These are phyloP conservation scores for Leccinum ochraceum DNA, from an alignment of 768 basidiomycete species.

Conservation along the genomic window DNA sequence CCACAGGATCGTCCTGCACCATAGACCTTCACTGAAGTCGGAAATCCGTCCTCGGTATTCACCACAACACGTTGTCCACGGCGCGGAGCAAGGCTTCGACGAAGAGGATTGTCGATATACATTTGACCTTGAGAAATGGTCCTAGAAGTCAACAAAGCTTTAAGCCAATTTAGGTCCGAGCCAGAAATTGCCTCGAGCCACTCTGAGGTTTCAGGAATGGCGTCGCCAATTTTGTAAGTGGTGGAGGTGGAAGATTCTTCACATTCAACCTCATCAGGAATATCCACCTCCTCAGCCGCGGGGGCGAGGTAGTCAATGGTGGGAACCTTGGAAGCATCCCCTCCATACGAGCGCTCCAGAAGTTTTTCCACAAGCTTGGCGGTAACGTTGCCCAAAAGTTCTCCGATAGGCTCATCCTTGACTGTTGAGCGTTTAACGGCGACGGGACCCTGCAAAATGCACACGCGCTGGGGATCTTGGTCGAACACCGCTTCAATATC, in stretches of 20 bases:
- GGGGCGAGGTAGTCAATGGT: constrained; percentile 81
- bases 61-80: constrained; percentile 77
- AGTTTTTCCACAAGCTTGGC: constrained; percentile 74
- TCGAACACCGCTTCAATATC: constrained; percentile 99
- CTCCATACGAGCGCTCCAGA: constrained; percentile 73
- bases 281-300: constrained; percentile 38
- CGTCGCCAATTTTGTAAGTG: constrained; percentile 50
- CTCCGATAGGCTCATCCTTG: constrained; percentile 94
- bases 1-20: constrained; percentile 84
- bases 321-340: constrained; percentile 76
- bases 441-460: constrained; percentile 96
- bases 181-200: constrained; percentile 91
- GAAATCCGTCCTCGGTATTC: constrained; percentile 42
- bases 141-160: constrained; percentile 77
- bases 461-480: constrained; percentile 97
- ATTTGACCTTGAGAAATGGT: constrained; percentile 85
- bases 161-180: constrained; percentile 78
- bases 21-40: constrained; percentile 63
- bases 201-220: constrained; percentile 57
- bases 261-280: constrained; percentile 44
- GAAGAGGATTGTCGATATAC: constrained; percentile 88
- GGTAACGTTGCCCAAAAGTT: constrained; percentile 88
- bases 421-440: constrained; percentile 84
- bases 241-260: constrained; percentile 45
- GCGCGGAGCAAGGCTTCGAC: constrained; percentile 84